A percentile compares a stretch with the other conserved stretches of the same genome.
These are phyloP conservation scores for Aspergillus ochraceus DNA, from an alignment of 2,329 filamentous ascomycete species.

Conservation along the genomic window DNA sequence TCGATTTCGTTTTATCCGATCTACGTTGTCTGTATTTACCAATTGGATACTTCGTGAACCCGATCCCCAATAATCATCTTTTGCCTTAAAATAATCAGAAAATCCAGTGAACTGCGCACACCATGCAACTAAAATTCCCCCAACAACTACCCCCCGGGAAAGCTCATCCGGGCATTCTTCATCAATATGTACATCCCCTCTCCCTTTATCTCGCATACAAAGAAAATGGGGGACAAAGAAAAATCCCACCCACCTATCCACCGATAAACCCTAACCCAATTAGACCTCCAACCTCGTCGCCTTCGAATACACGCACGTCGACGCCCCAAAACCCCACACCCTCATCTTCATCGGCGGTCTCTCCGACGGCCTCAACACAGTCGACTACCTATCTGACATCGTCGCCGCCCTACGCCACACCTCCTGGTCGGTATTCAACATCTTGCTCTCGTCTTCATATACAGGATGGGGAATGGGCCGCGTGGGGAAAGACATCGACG, in stretches of 20 bases:
- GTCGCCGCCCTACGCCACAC: constrained; percentile 46
- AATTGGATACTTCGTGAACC: too few relatives aligned
- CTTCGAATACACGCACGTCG: constrained; percentile 37
- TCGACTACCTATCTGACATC: constrained; percentile 52
- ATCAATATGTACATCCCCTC: constrained; percentile 4
- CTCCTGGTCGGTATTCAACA: constrained; percentile 53
- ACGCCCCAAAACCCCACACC: constrained; percentile 42
- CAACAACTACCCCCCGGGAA: background rate
- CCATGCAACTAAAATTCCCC: background rate
- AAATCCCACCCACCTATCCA: background rate
- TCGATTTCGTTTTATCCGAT: too few relatives aligned
- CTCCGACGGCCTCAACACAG: constrained; percentile 55
- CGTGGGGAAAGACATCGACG: constrained; percentile 53
- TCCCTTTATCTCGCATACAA: background rate
- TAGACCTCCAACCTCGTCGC: constrained; percentile 37
- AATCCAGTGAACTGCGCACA: too few relatives aligned
- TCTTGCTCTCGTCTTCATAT: constrained; percentile 53
- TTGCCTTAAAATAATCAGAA: too few relatives aligned
- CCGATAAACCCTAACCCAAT: background rate
- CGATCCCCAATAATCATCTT: too few relatives aligned
- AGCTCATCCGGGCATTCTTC: constrained; percentile 4
- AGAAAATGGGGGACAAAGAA: background rate
- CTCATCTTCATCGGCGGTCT: constrained; percentile 60
- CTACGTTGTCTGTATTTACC: too few relatives aligned
- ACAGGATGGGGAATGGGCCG: constrained; percentile 55